phyloP scores from a whole-genome alignment of 1,284 basidiomycete genomes.

The Leccinum variabile region DNA sequence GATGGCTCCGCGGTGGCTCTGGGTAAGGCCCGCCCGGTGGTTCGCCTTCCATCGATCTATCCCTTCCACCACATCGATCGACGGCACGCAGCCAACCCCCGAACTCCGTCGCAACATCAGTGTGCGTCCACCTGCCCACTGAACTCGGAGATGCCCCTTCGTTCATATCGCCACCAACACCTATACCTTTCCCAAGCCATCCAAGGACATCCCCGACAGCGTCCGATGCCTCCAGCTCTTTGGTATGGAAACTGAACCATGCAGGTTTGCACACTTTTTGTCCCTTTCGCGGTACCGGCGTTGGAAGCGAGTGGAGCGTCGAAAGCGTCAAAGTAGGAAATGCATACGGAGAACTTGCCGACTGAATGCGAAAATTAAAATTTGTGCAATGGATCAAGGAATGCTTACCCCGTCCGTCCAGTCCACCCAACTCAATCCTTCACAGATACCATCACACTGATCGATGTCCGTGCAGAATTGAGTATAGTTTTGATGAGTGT shows the following conservation, averaged over 20 bases:
- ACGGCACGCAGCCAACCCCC: constrained; percentile 58
- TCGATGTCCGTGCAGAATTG: constrained; percentile 82
- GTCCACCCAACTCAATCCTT: constrained; percentile 83
- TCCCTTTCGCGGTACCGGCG: constrained; percentile 73
- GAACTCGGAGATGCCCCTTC: constrained; percentile 27
- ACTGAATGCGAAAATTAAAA: constrained; percentile 51
- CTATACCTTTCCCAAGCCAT: constrained; percentile 48
- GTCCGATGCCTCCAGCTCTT: constrained; percentile 57
- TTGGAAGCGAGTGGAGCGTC: constrained; percentile 80
- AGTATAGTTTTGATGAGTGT: constrained; percentile 91
- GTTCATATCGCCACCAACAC: constrained; percentile 18
- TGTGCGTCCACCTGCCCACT: constrained; percentile 52
- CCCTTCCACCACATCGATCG: constrained; percentile 14
- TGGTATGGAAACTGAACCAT: constrained; percentile 62
- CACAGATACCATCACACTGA: constrained; percentile 69
- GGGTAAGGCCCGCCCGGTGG: background rate
- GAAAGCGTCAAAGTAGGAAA: constrained; percentile 82
- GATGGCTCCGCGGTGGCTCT: constrained; percentile 46
- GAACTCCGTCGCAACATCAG: constrained; percentile 55
- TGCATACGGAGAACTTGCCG: constrained; percentile 75
- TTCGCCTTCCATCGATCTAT: constrained; percentile 26
- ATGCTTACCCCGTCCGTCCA: constrained; percentile 67
- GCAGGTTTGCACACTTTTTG: constrained; percentile 82
- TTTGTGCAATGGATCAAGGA: background rate
- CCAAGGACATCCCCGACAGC: constrained; percentile 53